Base-by-base conservation (phyloP, 768 basidiomycete genomes). In the Paxillus involutus region DNA sequence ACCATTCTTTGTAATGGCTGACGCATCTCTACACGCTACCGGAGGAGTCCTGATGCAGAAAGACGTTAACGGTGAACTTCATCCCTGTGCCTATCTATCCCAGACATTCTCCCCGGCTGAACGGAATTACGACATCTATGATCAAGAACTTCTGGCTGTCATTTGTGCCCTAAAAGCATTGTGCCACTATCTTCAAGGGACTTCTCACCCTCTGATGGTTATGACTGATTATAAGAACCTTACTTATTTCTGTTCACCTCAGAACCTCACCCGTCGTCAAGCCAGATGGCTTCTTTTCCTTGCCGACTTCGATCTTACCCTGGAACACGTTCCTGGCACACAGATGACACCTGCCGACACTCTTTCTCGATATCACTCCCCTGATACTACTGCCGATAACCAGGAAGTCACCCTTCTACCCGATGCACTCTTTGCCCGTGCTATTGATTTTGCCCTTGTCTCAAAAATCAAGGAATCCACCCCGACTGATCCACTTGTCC, bases 81-180 rank as follows among this genome's bases (percentile, higher is more conserved):
- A 9, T 16, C 40, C 6, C 3, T 21, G 21, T 17, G 21, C n/a
- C 3, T 21, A 17, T 41, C n/a, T 9, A 5, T 44, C 37, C 2
- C 6, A 52, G 2, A 19, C 39, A 0, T 55, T 58, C 24, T 42
- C 40, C 0, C 21, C 61, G 0, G 62, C 74, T 0, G 74, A 84
- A 58, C 32, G 61, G 1, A 83, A 82, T 59, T 82, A 83, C 55
- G 65, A 78, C 13, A 73, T 78, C 17, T 71, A 80, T 53, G 74
- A 84, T 53, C 0, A 19, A 0, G 43, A 62, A 61, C 49, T 62
- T 1, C 33, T 61, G 0, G 11, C 39, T 0, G 17, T 61, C 4
- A 46, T 61, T 1, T 0, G 2, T 0, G 47, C 45, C 3, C 21
- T 61, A 0, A 46, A 56, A 14, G 3, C 29, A 0, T 61, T 49